phyloP scores from a whole-genome alignment of 257 asterid genomes.

The Gentiana macrophylla region DNA sequence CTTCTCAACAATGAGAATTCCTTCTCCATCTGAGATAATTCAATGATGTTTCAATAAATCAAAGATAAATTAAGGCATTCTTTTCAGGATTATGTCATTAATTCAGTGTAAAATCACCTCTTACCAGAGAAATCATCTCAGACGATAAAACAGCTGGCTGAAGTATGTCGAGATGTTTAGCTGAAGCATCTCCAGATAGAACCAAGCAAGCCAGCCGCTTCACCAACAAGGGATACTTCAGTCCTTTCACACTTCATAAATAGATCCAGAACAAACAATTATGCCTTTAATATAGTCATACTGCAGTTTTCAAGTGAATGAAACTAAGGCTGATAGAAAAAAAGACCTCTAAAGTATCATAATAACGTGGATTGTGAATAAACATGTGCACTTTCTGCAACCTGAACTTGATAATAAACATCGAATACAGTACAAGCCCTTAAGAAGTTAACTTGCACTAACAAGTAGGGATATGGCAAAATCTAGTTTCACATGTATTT shows the following conservation, averaged over 20 bases:
- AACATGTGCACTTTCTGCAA: too few relatives aligned
- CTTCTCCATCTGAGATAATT: slow-evolving; percentile 45
- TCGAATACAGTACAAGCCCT: too few relatives aligned
- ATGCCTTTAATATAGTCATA: too few relatives aligned
- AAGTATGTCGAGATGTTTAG: slow-evolving; percentile 51
- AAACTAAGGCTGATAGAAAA: too few relatives aligned
- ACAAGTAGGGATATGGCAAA: too few relatives aligned
- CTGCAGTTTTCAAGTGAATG: too few relatives aligned
- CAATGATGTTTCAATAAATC: neutral
- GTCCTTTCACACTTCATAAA: slow-evolving; percentile 53
- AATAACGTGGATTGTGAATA: too few relatives aligned
- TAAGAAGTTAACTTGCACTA: too few relatives aligned
- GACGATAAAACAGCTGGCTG: slow-evolving; percentile 51
- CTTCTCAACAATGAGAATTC: slow-evolving; percentile 45
- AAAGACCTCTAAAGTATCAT: too few relatives aligned
- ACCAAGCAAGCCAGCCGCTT: slow-evolving; percentile 72
- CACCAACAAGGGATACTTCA: slow-evolving; percentile 69
- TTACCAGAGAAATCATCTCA: slow-evolving; percentile 41
- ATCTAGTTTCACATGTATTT: too few relatives aligned
- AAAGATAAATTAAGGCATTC: neutral
- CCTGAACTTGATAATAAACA: too few relatives aligned
- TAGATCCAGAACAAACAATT: neutral
- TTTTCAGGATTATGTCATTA: neutral
- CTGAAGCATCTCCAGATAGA: slow-evolving; percentile 40
- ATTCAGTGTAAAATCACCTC: slow-evolving; percentile 6